Evolutionary conservation across 306 rosid species (phyloP).

Genomic region (Cucumis hystrix): DNA sequence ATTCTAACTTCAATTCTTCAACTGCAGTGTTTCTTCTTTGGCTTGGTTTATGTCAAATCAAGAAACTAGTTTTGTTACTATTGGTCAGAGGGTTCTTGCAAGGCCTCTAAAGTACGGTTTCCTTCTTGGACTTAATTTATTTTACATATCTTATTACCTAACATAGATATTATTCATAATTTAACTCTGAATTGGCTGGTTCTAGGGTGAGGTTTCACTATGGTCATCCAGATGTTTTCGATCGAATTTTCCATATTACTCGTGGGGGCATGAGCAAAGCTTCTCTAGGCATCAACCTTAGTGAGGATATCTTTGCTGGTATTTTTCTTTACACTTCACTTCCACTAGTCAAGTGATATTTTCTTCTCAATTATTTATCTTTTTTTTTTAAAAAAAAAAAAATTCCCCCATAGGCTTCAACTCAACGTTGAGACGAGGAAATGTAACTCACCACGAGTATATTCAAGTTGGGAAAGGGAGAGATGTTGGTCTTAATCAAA

Average conservation of each 20-base stretch:
- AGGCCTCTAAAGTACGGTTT: slow-evolving; percentile 82
- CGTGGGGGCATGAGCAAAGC: slow-evolving; percentile 99
- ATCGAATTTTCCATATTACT: slow-evolving; percentile 91
- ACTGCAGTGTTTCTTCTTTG: slow-evolving; percentile 87
- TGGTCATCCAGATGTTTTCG: slow-evolving; percentile 97
- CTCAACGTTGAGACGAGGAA: slow-evolving; percentile 85
- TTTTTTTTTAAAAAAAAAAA: not conserved
- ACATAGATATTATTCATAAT: not conserved
- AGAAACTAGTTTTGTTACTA: slow-evolving; percentile 89
- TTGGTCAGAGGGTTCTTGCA: slow-evolving; percentile 97
- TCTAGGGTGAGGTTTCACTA: slow-evolving; percentile 93
- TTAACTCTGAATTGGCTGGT: slow-evolving; percentile 9
- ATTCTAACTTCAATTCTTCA: not conserved
- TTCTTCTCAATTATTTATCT: not conserved
- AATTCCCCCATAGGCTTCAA: slow-evolving; percentile 50
- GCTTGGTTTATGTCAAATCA: slow-evolving; percentile 99
- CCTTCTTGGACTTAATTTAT: slow-evolving; percentile 9
- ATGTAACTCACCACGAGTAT: slow-evolving; percentile 90
- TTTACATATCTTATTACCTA: not conserved
- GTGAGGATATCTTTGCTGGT: slow-evolving; percentile 99
- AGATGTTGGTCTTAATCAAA: slow-evolving; percentile 96
- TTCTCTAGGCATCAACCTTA: slow-evolving; percentile 83
- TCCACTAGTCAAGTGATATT: not conserved
- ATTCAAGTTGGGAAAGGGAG: slow-evolving; percentile 98
- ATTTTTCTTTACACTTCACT: slow-evolving; percentile 15